Evolutionary conservation across 148 eudicot species (phyloP).

Genomic region (Cornus florida): DNA sequence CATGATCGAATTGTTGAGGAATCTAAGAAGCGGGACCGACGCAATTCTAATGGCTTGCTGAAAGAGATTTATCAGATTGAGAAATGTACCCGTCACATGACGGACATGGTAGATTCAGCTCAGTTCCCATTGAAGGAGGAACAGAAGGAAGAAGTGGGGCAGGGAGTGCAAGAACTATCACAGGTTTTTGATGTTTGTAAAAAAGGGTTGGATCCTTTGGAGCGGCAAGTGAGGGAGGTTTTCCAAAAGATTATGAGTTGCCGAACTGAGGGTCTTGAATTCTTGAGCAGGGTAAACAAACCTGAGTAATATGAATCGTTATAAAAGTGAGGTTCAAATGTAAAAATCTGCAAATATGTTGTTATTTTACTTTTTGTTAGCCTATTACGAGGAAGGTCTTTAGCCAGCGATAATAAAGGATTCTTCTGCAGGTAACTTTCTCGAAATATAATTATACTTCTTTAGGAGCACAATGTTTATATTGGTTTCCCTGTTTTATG

Average conservation of each 20-base stretch:
- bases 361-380: not conserved
- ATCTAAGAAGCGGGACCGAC: constrained; percentile 53
- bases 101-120: constrained; percentile 59
- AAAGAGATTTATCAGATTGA: constrained; percentile 59
- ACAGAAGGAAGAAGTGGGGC: constrained; percentile 43
- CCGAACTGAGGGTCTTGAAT: constrained; percentile 57
- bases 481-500: constrained; percentile 7
- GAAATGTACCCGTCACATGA: constrained; percentile 37
- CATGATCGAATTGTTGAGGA: constrained; percentile 50
- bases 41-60: constrained; percentile 50
- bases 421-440: constrained; percentile 6
- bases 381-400: not conserved
- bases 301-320: constrained; percentile 9
- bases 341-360: not conserved
- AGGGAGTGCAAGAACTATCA: constrained; percentile 37
- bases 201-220: constrained; percentile 54
- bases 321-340: constrained; percentile 3
- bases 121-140: constrained; percentile 50
- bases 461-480: not conserved
- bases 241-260: constrained; percentile 61
- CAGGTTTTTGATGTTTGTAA: constrained; percentile 41
- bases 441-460: not conserved
- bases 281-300: constrained; percentile 29
- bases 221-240: constrained; percentile 50
- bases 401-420: constrained; percentile 1